phyloP scores from a whole-genome alignment of 2,329 filamentous ascomycete genomes.

The Colletotrichum tropicicola region DNA sequence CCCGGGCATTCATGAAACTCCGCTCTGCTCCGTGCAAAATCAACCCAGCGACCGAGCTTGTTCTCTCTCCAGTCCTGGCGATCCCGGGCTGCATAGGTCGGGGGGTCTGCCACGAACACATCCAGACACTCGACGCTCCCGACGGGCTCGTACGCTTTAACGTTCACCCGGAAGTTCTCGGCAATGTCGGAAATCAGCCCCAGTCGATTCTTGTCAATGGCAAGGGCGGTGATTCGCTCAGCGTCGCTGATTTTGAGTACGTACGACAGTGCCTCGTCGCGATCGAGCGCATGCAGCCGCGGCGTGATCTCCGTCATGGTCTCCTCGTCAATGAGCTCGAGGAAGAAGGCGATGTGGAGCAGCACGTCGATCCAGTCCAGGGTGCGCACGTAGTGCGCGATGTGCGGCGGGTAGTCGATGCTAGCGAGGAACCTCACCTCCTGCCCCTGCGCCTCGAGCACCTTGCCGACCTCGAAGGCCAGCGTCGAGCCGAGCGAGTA shows the following conservation, averaged over 20 bases:
- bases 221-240: slow-evolving; percentile 7
- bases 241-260: slow-evolving; percentile 8
- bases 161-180: slow-evolving; percentile 23
- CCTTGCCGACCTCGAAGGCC: slow-evolving; percentile 55
- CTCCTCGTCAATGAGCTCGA: slow-evolving; percentile 42
- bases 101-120: slow-evolving; percentile 27
- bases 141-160: slow-evolving; percentile 20
- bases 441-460: slow-evolving; percentile 45
- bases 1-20: slow-evolving; percentile 22
- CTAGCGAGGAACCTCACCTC: slow-evolving; percentile 49
- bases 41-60: slow-evolving; percentile 16
- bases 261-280: slow-evolving; percentile 15
- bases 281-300: slow-evolving; percentile 8
- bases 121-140: slow-evolving; percentile 21
- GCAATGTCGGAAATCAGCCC: slow-evolving; percentile 26
- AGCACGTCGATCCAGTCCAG: slow-evolving; percentile 43
- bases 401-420: slow-evolving; percentile 53
- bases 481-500: slow-evolving; percentile 55
- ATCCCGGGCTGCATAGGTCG: slow-evolving; percentile 11
- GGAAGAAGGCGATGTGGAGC: slow-evolving; percentile 45
- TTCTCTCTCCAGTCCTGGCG: slow-evolving; percentile 21
- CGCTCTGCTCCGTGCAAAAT: not conserved
- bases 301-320: slow-evolving; percentile 10
- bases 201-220: slow-evolving; percentile 9
- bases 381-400: slow-evolving; percentile 45